phyloP scores from a whole-genome alignment of 805 yeast genomes.

The Yamadazyma scolyti region DNA sequence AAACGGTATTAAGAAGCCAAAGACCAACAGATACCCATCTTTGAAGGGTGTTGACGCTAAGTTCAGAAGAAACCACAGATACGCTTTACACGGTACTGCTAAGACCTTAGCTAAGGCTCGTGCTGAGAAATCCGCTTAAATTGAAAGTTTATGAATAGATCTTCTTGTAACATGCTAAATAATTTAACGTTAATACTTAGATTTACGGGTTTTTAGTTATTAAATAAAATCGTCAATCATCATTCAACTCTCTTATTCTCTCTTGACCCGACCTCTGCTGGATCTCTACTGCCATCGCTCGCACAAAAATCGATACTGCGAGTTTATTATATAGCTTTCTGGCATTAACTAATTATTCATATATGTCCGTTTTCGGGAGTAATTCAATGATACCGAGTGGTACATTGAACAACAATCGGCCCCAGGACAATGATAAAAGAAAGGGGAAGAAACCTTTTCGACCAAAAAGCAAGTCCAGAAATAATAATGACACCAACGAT shows the following conservation, averaged over 20 bases:
- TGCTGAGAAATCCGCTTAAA: conserved; percentile 48
- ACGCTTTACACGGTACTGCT: conserved; percentile 97
- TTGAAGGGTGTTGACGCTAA: conserved; percentile 98
- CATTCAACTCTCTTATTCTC: not conserved
- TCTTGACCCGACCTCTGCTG: too few species aligned
- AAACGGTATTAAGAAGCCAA: conserved; percentile 99
- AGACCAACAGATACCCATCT: conserved; percentile 96
- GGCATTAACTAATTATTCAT: conserved; percentile 1
- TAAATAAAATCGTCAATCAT: conserved; percentile 4
- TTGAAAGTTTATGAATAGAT: conserved; percentile 6
- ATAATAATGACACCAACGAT: conserved; percentile 1
- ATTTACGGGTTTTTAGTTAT: conserved; percentile 9
- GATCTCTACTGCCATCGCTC: too few species aligned
- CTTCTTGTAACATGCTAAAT: conserved; percentile 8
- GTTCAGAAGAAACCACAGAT: conserved; percentile 99
- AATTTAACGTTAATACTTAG: conserved; percentile 10
- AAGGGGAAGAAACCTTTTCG: conserved; percentile 1
- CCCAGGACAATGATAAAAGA: conserved; percentile 1
- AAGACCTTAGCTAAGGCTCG: conserved; percentile 85
- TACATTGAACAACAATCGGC: not conserved
- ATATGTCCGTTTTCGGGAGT: conserved; percentile 7
- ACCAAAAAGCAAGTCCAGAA: not conserved
- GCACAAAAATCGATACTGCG: too few species aligned
- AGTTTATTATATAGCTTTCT: too few species aligned
- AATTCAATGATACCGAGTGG: conserved; percentile 3